Evolutionary conservation across 2,329 filamentous ascomycete species (phyloP).

Genomic region (Arthrobotrys sinensis): DNA sequence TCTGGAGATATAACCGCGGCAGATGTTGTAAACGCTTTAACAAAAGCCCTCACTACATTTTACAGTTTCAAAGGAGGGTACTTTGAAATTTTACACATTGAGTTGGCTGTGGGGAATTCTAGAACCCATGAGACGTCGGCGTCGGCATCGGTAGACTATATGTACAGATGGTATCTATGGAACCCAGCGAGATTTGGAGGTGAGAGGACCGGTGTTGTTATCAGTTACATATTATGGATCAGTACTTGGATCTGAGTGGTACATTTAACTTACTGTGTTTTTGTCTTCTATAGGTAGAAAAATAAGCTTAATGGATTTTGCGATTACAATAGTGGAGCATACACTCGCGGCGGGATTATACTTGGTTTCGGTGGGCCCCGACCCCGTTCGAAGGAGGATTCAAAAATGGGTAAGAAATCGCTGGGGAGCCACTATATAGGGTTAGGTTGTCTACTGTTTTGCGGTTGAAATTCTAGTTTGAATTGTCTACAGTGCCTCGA

Average conservation of each 20-base stretch:
- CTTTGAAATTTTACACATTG: slow-evolving; percentile 1
- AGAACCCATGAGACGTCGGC: neutral
- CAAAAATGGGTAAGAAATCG: neutral
- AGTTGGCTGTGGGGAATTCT: neutral
- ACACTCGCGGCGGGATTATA: too few species aligned
- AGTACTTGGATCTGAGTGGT: too few species aligned
- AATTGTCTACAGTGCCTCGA: too few species aligned
- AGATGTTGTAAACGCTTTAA: slow-evolving; percentile 1
- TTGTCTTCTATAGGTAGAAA: too few species aligned
- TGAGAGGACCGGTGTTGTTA: too few species aligned
- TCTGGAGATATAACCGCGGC: neutral
- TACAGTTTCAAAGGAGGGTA: neutral
- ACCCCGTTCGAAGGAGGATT: neutral
- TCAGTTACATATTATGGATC: too few species aligned
- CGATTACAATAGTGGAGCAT: too few species aligned
- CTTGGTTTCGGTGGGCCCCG: too few species aligned
- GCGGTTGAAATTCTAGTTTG: too few species aligned
- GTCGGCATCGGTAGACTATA: neutral
- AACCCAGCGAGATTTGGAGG: neutral
- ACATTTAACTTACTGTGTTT: too few species aligned
- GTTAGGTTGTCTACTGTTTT: too few species aligned
- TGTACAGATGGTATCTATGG: slow-evolving; percentile 24
- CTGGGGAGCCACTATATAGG: neutral
- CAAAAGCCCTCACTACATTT: neutral
- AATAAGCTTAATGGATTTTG: too few species aligned